Base-by-base conservation (phyloP, 1,139 yeast genomes). In the Scheffersomyces segobiensis region DNA sequence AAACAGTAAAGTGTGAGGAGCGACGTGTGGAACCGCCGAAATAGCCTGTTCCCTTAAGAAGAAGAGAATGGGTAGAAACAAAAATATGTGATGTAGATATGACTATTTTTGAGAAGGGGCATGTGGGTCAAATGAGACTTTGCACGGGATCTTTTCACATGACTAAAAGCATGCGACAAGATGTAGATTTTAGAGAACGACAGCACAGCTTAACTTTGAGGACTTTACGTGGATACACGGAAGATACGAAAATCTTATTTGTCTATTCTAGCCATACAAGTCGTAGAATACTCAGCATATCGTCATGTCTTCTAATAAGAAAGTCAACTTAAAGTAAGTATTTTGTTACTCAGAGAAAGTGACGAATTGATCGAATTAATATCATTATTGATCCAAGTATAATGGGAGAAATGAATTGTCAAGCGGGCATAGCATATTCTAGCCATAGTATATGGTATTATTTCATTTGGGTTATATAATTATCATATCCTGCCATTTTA, bases 271-370 rank as follows among this genome's bases (percentile, higher is more conserved):
- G 32, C 32, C 8, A 24, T 4, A 24, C 5, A 24, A 24, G 10
- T 24, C 32, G 8, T 24, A 24, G 32, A 24, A 32, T 32, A 12
- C 42, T 32, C 12, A 32, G 12, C 5, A 32, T 7, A 32, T 12
- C 42, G 42, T 10, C 50, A 48, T 48, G 50, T 63, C 73, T 20
- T 64, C 66, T 48, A 60, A 69, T 59, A 72, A 73, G 65, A 73
- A 67, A 60, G 68, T 69, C 51, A 73, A 73, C 59, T 67, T 73
- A 60, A 71, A 72, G 76, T 73, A 66, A 56, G 76, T 72, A 54
- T 46, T 7, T 4, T n/a, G 46, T 12, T 8, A 32, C 5, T 10
- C 14, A 14, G 17, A 32, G 17, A 32, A 32, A 32, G 42, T 10
- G 17, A 32, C 17, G 42, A 32, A 32, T 32, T 32, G 42, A 32